phyloP scores from a whole-genome alignment of 495 filamentous ascomycete genomes.

The Jackrogersella minutella region DNA sequence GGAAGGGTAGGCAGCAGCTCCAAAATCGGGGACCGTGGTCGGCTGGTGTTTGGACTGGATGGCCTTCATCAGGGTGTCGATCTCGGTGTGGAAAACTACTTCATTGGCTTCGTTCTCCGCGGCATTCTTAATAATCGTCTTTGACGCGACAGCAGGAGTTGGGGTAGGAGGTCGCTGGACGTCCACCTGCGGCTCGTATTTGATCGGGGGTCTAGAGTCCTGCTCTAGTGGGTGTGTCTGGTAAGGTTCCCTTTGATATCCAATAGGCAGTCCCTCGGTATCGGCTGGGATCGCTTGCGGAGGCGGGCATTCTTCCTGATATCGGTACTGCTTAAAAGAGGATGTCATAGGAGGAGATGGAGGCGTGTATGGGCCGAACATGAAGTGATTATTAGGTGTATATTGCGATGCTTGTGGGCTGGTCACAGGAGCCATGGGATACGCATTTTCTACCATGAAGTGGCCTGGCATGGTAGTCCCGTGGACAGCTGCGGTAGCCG shows the following conservation, averaged over 20 bases:
- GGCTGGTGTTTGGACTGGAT: slow-evolving; percentile 76
- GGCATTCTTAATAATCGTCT: slow-evolving; percentile 40
- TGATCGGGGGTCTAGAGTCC: slow-evolving; percentile 33
- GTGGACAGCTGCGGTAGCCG: slow-evolving; percentile 40
- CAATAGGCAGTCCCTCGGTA: slow-evolving; percentile 7
- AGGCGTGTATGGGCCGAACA: slow-evolving; percentile 48
- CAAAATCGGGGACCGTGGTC: slow-evolving; percentile 11
- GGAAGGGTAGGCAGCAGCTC: slow-evolving; percentile 30
- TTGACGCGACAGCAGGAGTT: slow-evolving; percentile 15
- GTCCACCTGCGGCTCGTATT: slow-evolving; percentile 48
- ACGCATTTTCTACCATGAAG: slow-evolving; percentile 48
- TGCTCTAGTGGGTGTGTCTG: slow-evolving; percentile 29
- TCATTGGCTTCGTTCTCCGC: slow-evolving; percentile 44
- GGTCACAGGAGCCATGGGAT: slow-evolving; percentile 48
- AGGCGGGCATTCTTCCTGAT: slow-evolving; percentile 47
- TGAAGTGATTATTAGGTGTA: slow-evolving; percentile 41
- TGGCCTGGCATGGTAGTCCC: slow-evolving; percentile 43
- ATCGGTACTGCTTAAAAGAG: slow-evolving; percentile 51
- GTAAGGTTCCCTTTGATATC: slow-evolving; percentile 22
- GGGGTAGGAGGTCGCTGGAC: slow-evolving; percentile 20
- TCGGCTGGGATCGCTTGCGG: slow-evolving; percentile 21
- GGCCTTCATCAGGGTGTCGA: slow-evolving; percentile 91
- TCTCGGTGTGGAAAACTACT: slow-evolving; percentile 76
- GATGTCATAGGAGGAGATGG: slow-evolving; percentile 40
- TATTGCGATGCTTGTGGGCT: slow-evolving; percentile 49